Evolutionary conservation across 2,329 filamentous ascomycete genomes (phyloP).

Genomic region (Trichoderma sp.): DNA sequence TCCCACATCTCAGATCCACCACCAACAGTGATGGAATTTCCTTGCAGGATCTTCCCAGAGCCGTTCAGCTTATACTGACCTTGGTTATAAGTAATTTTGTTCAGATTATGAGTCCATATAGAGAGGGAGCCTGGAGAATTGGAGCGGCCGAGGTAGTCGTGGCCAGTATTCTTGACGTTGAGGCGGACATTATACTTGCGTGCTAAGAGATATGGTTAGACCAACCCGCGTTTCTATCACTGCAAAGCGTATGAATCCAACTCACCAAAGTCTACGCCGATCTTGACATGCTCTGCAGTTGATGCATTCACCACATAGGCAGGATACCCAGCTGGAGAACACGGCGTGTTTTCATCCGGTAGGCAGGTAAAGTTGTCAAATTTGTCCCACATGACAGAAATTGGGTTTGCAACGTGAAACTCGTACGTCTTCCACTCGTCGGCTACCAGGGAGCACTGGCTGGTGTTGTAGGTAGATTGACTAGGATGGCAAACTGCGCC

Average conservation of each 20-base stretch:
- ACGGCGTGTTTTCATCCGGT: constrained; percentile 39
- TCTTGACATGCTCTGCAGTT: constrained; percentile 33
- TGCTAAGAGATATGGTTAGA: constrained; percentile 37
- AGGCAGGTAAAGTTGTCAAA: constrained; percentile 53
- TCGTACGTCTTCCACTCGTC: constrained; percentile 32
- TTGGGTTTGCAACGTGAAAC: constrained; percentile 30
- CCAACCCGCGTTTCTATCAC: constrained; percentile 23
- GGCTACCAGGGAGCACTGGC: constrained; percentile 31
- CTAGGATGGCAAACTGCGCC: constrained; percentile 32
- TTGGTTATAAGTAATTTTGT: constrained; percentile 37
- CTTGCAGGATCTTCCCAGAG: constrained; percentile 41
- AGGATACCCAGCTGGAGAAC: constrained; percentile 34
- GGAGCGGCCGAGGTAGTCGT: constrained; percentile 47
- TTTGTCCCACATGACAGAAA: constrained; percentile 39
- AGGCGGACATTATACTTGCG: constrained; percentile 44
- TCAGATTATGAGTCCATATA: constrained; percentile 53
- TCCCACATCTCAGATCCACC: constrained; percentile 53
- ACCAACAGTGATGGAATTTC: constrained; percentile 50
- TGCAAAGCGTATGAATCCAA: constrained; percentile 17
- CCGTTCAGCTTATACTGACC: constrained; percentile 43
- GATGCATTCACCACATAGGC: constrained; percentile 39
- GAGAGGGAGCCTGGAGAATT: constrained; percentile 51
- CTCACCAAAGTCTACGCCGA: constrained; percentile 44
- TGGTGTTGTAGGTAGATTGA: constrained; percentile 28
- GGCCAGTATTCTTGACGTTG: constrained; percentile 41